These are phyloP conservation scores for Chloris gayana DNA, from an alignment of 176 grass and related monocot genomes.

Conservation along the genomic window DNA sequence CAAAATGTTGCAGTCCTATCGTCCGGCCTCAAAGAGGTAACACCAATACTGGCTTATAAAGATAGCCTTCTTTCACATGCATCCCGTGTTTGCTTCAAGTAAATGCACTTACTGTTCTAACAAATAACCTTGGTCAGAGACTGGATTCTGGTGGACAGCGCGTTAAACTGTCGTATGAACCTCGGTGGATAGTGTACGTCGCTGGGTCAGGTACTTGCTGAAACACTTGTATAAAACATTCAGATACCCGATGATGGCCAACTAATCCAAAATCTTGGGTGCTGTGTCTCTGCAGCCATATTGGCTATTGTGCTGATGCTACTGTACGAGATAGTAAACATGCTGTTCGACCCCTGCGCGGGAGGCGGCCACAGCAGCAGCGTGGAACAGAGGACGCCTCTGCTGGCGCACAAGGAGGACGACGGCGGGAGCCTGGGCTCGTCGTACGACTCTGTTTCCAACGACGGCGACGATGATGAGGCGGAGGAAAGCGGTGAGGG, in stretches of 20 bases:
- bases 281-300: slow-evolving; percentile 28
- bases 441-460: slow-evolving; percentile 77
- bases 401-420: slow-evolving; percentile 63
- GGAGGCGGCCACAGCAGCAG: not conserved
- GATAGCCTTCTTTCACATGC: not conserved
- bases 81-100: not conserved
- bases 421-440: slow-evolving; percentile 73
- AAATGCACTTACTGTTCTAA: not conserved
- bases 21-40: slow-evolving; percentile 48
- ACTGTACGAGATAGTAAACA: slow-evolving; percentile 53
- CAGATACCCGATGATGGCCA: not conserved
- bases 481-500: slow-evolving; percentile 34
- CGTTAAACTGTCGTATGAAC: slow-evolving; percentile 64
- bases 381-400: slow-evolving; percentile 24
- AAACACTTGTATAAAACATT: not conserved
- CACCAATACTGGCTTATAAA: not conserved
- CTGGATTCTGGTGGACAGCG: slow-evolving; percentile 36
- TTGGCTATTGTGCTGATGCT: slow-evolving; percentile 56
- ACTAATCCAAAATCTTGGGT: not conserved
- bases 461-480: slow-evolving; percentile 55
- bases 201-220: slow-evolving; percentile 56
- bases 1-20: slow-evolving; percentile 55
- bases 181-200: slow-evolving; percentile 67
- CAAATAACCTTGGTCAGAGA: slow-evolving; percentile 24
- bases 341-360: slow-evolving; percentile 11